These are phyloP conservation scores for Erysiphe pulchra DNA, from an alignment of 2,329 filamentous ascomycete species.

Conservation along the genomic window DNA sequence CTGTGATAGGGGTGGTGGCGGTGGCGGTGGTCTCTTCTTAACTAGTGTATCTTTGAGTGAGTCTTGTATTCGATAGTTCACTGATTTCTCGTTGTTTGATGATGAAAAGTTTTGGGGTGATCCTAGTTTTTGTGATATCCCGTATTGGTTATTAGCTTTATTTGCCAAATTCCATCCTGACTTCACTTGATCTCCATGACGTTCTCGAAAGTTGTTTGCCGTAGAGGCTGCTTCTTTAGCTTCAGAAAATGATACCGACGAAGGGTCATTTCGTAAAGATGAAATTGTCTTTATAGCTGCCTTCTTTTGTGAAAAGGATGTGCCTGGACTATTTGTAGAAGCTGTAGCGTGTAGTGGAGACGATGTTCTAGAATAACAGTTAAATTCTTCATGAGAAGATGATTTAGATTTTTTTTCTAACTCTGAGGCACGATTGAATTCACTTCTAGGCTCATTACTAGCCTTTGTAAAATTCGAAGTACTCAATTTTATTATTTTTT, in stretches of 20 bases:
- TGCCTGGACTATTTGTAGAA: conserved; percentile 16
- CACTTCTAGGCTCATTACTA: conserved; percentile 21
- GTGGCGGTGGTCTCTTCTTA: conserved; percentile 15
- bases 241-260: conserved; percentile 24
- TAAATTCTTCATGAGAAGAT: conserved; percentile 14
- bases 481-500: neutral
- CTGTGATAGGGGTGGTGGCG: conserved; percentile 12
- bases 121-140: conserved; percentile 11
- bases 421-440: conserved; percentile 25
- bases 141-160: conserved; percentile 13
- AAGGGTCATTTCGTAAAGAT: conserved; percentile 23
- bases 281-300: conserved; percentile 24
- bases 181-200: conserved; percentile 31
- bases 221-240: conserved; percentile 23
- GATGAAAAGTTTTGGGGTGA: conserved; percentile 3
- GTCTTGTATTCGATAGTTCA: conserved; percentile 2
- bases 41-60: conserved; percentile 4
- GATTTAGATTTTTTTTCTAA: conserved; percentile 6
- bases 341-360: conserved; percentile 11
- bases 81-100: conserved; percentile 2
- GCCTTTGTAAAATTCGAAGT: neutral
- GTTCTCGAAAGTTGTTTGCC: conserved; percentile 30
- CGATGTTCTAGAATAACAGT: conserved; percentile 12
- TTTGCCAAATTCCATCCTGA: conserved; percentile 21
- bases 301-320: conserved; percentile 28